Conservation (phyloP, 2,329 filamentous ascomycete species). For the Bipolaris cookei region DNA sequence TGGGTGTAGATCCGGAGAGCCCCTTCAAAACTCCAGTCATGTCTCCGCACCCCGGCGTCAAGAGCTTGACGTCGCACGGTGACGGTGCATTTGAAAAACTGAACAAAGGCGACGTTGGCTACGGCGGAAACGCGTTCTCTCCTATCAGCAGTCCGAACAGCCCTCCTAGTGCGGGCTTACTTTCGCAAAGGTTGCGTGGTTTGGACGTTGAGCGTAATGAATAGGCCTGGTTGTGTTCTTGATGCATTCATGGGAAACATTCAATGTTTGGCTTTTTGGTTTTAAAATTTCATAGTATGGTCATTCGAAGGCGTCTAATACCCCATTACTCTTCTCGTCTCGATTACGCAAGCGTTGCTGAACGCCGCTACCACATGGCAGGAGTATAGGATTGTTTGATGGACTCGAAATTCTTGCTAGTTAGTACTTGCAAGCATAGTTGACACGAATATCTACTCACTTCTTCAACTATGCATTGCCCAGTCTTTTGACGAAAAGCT, state of each 20-base stretch:
- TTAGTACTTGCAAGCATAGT: background rate
- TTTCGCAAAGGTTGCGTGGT: conserved; percentile 71
- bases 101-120: conserved; percentile 65
- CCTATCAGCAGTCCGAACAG: conserved; percentile 49
- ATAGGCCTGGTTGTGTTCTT: conserved; percentile 6
- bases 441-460: background rate
- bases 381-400: too few species aligned
- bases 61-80: background rate
- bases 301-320: conserved; percentile 4
- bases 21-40: conserved; percentile 35
- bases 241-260: background rate
- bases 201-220: conserved; percentile 58
- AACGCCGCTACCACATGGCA: background rate
- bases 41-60: conserved; percentile 27
- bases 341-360: background rate
- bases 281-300: background rate
- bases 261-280: background rate
- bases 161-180: conserved; percentile 71
- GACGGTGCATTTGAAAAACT: conserved; percentile 68
- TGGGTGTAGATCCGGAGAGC: conserved; percentile 38
- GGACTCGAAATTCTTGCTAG: background rate
- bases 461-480: background rate
- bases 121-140: conserved; percentile 47
- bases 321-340: background rate
- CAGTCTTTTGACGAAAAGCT: background rate